A percentile compares a stretch with the other conserved stretches of the same genome.
Evolutionary conservation across 208 protist genomes (phyloP).

Genomic region (Angomonas ambiguus): DNA sequence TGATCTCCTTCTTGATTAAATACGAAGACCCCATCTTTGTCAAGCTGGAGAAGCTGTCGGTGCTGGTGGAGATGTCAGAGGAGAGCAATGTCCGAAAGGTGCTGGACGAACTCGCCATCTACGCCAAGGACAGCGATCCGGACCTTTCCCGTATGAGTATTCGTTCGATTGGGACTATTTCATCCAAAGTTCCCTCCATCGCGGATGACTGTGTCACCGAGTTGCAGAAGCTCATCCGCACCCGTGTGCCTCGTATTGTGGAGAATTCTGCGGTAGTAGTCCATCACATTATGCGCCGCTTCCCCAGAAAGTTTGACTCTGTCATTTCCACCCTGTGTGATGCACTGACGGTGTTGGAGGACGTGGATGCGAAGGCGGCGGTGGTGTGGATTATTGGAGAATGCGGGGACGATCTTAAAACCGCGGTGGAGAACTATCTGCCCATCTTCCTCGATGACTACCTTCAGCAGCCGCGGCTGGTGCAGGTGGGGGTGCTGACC

Average conservation of each 20-base stretch:
- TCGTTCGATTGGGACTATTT: slow-evolving; percentile 93
- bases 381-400: slow-evolving; percentile 99
- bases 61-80: slow-evolving; percentile 93
- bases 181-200: slow-evolving; percentile 92
- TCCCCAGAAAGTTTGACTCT: slow-evolving; percentile 91
- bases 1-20: slow-evolving; percentile 96
- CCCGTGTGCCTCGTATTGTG: slow-evolving; percentile 95
- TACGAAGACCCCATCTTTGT: slow-evolving; percentile 99
- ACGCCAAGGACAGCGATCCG: slow-evolving; percentile 93
- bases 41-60: slow-evolving; percentile 98
- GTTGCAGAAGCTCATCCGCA: slow-evolving; percentile 94
- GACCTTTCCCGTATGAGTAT: slow-evolving; percentile 96
- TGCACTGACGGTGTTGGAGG: slow-evolving; percentile 94
- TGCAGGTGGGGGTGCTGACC: slow-evolving; percentile 96
- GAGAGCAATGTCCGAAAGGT: slow-evolving; percentile 85
- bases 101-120: slow-evolving; percentile 93
- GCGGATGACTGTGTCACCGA: slow-evolving; percentile 92
- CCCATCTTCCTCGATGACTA: slow-evolving; percentile 95
- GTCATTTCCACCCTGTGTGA: slow-evolving; percentile 94
- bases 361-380: slow-evolving; percentile 94
- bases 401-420: slow-evolving; percentile 93
- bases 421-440: slow-evolving; percentile 90
- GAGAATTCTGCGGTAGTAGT: slow-evolving; percentile 97
- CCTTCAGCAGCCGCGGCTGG: slow-evolving; percentile 82
- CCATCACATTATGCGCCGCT: slow-evolving; percentile 96